A percentile compares a stretch with the other conserved stretches of the same genome.
Conservation (phyloP, 768 basidiomycete species). For the Myochromella boudieri region DNA sequence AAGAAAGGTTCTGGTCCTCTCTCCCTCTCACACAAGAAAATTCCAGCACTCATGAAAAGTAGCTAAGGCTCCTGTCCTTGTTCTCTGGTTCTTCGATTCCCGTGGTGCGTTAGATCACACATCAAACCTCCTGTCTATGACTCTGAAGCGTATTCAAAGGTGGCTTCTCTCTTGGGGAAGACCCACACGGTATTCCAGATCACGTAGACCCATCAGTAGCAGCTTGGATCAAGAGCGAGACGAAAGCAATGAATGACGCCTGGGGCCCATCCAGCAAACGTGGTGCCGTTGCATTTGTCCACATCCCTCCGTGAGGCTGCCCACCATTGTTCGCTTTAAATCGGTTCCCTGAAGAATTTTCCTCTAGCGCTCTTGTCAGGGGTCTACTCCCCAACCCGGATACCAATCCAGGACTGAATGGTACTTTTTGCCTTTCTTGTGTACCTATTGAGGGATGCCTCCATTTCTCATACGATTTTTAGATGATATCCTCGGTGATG, state of each 20-base stretch:
- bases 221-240: slow-evolving; percentile 58
- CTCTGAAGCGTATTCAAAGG: too few relatives aligned
- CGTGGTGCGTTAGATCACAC: too few relatives aligned
- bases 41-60: too few relatives aligned
- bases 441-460: neutral
- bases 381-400: slow-evolving; percentile 34
- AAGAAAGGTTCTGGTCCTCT: slow-evolving; percentile 25
- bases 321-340: neutral
- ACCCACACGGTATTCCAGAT: slow-evolving; percentile 51
- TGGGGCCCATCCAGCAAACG: slow-evolving; percentile 58
- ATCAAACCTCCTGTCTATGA: too few relatives aligned
- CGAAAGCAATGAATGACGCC: slow-evolving; percentile 46
- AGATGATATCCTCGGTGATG: slow-evolving; percentile 46
- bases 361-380: slow-evolving; percentile 34
- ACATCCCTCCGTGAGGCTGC: slow-evolving; percentile 65
- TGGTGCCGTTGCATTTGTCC: slow-evolving; percentile 68
- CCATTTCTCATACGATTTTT: neutral
- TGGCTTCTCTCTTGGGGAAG: slow-evolving; percentile 45
- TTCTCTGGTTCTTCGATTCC: slow-evolving; percentile 85
- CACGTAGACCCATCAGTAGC: slow-evolving; percentile 70
- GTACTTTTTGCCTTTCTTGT: slow-evolving; percentile 16
- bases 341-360: neutral
- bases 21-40: slow-evolving; percentile 3
- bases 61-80: slow-evolving; percentile 50
- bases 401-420: slow-evolving; percentile 44